A percentile compares a stretch with the other conserved stretches of the same genome.
Conservation (phyloP, 768 basidiomycete species). For the Guyanaporus albipodus region DNA sequence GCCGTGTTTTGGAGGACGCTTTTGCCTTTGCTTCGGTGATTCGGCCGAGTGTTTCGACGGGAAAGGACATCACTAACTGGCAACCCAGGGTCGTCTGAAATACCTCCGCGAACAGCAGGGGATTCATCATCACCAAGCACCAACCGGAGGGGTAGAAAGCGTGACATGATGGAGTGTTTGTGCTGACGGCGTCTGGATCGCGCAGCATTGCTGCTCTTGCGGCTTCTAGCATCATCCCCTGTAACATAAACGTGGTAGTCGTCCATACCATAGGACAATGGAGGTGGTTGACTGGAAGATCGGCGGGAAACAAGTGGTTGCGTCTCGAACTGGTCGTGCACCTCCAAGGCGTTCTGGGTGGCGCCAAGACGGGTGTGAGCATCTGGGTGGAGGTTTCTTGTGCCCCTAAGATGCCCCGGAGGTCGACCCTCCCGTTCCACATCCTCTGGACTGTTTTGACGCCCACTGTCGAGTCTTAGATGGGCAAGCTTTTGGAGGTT, state of each 20-base stretch:
- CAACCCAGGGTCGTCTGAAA: constrained; percentile 13
- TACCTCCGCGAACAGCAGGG: not conserved
- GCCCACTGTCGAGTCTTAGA: constrained; percentile 51
- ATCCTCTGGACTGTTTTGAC: constrained; percentile 16
- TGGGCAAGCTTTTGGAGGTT: constrained; percentile 94
- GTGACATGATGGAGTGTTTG: constrained; percentile 34
- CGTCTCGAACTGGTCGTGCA: constrained; percentile 16
- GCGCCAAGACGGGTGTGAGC: not conserved
- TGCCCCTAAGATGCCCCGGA: not conserved
- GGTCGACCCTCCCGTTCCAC: constrained; percentile 13
- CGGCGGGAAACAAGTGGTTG: constrained; percentile 29
- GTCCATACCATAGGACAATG: constrained; percentile 18
- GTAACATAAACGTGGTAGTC: constrained; percentile 2
- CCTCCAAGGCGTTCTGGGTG: constrained; percentile 8
- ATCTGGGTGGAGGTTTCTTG: constrained; percentile 1
- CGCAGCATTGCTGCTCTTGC: constrained; percentile 20
- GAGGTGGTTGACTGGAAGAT: constrained; percentile 18
- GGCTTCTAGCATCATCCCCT: constrained; percentile 27
- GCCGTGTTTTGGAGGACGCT: constrained; percentile 18
- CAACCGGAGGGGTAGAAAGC: constrained; percentile 32
- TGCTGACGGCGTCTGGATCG: constrained; percentile 21
- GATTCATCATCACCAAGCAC: constrained; percentile 9
- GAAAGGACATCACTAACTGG: constrained; percentile 41
- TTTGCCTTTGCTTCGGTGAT: constrained; percentile 7
- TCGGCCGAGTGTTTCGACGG: constrained; percentile 9